Base-by-base conservation (phyloP, 2,329 filamentous ascomycete genomes). In the Aureobasidium uvarum region DNA sequence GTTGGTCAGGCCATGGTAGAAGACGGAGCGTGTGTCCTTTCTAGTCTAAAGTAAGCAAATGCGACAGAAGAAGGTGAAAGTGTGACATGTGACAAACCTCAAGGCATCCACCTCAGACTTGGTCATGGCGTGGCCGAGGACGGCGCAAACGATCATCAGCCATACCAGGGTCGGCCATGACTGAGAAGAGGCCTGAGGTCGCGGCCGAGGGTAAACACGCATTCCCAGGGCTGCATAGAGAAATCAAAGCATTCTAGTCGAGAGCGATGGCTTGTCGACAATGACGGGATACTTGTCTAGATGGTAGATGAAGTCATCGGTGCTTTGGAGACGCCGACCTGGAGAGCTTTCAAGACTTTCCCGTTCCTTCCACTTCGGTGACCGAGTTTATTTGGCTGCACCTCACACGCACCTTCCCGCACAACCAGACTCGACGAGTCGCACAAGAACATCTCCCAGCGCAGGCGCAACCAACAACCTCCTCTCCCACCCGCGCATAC, bases 1-100 rank as follows among this genome's bases (percentile, higher is more conserved):
- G 77, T 94, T 96, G 78, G 93, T 88, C 80, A 88, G 98, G 67
- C 95, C 95, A 81, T 99, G 95, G 77, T 96, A 96, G 81, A 98
- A 98, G 84, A 98, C 92, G 71, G 91, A 84, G 66, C 74, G 71
- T 31, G 81, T 81, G 68, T 82, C 80, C 71, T 79, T 78, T 70
- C 79, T 80, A 33, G 10, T 1, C 18, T 10, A 23, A 5, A 23
- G 13, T 64, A 25, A 64, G 60, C 20, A 33, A 23, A 16, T 31
- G 51, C 18, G n/a, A 41, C 16, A 38, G 25, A 2, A 36, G 0
- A 10, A 28, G 43, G 20, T 16, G 18, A 39, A 58, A 48, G 7
- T 16, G 6, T 2, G 62, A 58, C 33, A 50, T 36, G 43, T 56
- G 25, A 31, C 67, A 23, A 68, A 79, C 77, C 77, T 75, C 46